Base-by-base conservation (phyloP, 2,329 filamentous ascomycete genomes). In the Beauveria medogensis region DNA sequence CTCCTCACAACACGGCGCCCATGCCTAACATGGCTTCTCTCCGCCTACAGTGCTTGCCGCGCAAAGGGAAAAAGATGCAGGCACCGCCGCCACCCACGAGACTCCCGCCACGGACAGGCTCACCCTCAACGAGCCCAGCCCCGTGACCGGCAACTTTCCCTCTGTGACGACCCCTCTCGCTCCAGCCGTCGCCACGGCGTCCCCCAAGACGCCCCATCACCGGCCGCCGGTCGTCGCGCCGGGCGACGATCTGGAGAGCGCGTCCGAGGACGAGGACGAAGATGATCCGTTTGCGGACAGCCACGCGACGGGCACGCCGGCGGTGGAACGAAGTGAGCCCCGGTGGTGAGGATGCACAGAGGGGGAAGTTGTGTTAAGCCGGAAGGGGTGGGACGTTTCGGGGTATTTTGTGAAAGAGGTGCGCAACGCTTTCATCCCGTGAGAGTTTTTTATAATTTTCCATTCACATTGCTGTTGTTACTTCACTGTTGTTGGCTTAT, bases 251-350 rank as follows among this genome's bases (percentile, higher is more conserved):
- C 43, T 46, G 57, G 62, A 68, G 54, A 75, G 70, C 65, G 72
- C 73, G 41, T 75, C 78, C 37, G 81, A 86, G 14, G 80, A 80
- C 3, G 86, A 89, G 8, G 86, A 89, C n/a, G 88, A 91, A 48
- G 89, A 92, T n/a, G 83, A 96, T 69, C 92, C 92, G 0, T 96
- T 96, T 72, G 90, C 89, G 4, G 91, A 96, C 71, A 83, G 83
- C 47, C 92, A 96, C 70, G 89, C 86, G 5, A 80, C 90, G 51
- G 70, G 73, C 14, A 73, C 72, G 40, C 72, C 72, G 7, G 57
- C 57, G 6, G 50, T 65, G 22, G 73, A 74, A 62, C 64, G 64
- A 55, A 67, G 61, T 3, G 68, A 72, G 62, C 71, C 72, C 5
- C 64, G 63, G 46, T 74, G 73, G 73, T 71, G 59, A 59, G 24